A percentile compares a stretch with the other conserved stretches of the same genome.
Evolutionary conservation across 371 early-diverging fungal species (phyloP).

Genomic region (Apophysomyces trapeziformis): DNA sequence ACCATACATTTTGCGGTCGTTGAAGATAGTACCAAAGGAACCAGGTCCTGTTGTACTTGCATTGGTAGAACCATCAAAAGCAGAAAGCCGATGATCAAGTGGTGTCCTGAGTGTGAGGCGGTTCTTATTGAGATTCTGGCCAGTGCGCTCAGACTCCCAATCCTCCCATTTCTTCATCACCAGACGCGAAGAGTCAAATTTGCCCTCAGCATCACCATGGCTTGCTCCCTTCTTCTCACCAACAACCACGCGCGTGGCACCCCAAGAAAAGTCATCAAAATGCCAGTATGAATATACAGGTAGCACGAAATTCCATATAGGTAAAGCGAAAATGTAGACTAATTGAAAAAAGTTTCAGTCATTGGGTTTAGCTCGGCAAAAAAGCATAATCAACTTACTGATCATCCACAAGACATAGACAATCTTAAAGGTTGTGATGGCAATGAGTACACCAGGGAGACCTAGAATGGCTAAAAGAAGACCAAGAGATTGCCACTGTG

Average conservation of each 20-base stretch:
- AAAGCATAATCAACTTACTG: slow-evolving; percentile 36
- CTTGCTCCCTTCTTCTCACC: slow-evolving; percentile 71
- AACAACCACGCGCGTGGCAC: slow-evolving; percentile 79
- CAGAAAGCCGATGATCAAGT: slow-evolving; percentile 23
- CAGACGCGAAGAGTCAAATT: slow-evolving; percentile 67
- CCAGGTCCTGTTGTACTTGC: slow-evolving; percentile 27
- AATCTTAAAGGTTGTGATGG: slow-evolving; percentile 82
- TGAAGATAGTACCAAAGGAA: slow-evolving; percentile 50
- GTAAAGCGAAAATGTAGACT: slow-evolving; percentile 76
- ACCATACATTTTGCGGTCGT: slow-evolving; percentile 55
- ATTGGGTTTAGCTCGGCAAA: not conserved
- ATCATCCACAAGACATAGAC: slow-evolving; percentile 85
- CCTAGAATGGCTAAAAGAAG: slow-evolving; percentile 72
- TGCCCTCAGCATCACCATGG: slow-evolving; percentile 66
- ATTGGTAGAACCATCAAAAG: slow-evolving; percentile 30
- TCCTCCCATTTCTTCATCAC: slow-evolving; percentile 73
- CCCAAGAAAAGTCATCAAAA: slow-evolving; percentile 97
- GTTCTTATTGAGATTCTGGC: slow-evolving; percentile 35
- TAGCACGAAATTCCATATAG: slow-evolving; percentile 96
- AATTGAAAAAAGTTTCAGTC: not conserved
- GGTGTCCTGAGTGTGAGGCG: slow-evolving; percentile 41
- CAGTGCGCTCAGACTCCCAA: slow-evolving; percentile 73
- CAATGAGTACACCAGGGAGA: slow-evolving; percentile 86
- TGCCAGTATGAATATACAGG: slow-evolving; percentile 97
- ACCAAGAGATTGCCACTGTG: slow-evolving; percentile 68